Percentiles rank a stretch among this genome's conserved stretches.
Evolutionary conservation across 2,329 filamentous ascomycete species (phyloP).

Genomic region (Epichloe gansuensis): DNA sequence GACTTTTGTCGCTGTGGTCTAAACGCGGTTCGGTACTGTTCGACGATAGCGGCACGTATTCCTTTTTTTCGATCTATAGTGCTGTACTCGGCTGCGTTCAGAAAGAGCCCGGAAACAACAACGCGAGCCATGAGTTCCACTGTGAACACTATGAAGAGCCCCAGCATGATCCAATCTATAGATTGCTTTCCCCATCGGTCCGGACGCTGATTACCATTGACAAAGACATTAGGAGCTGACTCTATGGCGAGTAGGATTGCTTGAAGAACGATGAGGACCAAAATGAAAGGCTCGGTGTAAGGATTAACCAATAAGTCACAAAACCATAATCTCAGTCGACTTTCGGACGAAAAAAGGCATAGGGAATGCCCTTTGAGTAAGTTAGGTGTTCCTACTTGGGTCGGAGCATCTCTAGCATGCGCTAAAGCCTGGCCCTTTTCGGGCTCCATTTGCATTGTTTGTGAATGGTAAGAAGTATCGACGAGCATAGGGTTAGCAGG

Average conservation of each 20-base stretch:
- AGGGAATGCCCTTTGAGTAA: constrained; percentile 77
- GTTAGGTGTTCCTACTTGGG: constrained; percentile 34
- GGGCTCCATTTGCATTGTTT: constrained; percentile 27
- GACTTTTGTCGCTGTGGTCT: constrained; percentile 66
- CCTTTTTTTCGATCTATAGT: constrained; percentile 72
- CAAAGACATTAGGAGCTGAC: constrained; percentile 57
- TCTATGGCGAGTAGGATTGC: constrained; percentile 80
- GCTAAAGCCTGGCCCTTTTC: constrained; percentile 29
- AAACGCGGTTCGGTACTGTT: constrained; percentile 69
- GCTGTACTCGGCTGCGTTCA: constrained; percentile 86
- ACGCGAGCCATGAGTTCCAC: constrained; percentile 71
- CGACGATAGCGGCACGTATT: constrained; percentile 57
- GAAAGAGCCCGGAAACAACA: constrained; percentile 83
- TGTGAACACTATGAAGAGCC: constrained; percentile 80
- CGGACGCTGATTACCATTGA: constrained; percentile 45
- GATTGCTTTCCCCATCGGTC: constrained; percentile 51
- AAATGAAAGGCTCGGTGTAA: constrained; percentile 71
- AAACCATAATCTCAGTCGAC: constrained; percentile 56
- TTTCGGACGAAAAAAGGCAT: constrained; percentile 72
- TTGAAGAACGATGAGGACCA: constrained; percentile 79
- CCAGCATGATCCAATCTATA: constrained; percentile 72
- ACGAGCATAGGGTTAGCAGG: constrained; percentile 22
- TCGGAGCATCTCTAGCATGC: constrained; percentile 1
- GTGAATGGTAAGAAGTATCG: constrained; percentile 40
- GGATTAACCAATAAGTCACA: constrained; percentile 81